These are phyloP conservation scores for Erysiphe pulchra DNA, from an alignment of 2,329 filamentous ascomycete species.

Conservation along the genomic window DNA sequence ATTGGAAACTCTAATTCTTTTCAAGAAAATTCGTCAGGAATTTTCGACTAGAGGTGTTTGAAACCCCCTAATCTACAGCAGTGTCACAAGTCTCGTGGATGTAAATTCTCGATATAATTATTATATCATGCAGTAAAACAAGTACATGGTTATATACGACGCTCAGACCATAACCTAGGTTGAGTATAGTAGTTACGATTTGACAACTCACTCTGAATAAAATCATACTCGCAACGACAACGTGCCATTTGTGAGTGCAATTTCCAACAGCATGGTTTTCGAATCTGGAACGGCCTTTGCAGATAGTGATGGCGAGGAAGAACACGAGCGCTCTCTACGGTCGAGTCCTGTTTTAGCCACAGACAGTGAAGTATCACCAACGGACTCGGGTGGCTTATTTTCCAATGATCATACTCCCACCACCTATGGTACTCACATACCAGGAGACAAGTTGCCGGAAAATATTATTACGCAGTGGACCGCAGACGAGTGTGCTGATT, in stretches of 20 bases:
- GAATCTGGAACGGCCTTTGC: slow-evolving; percentile 44
- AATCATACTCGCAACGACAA: background rate
- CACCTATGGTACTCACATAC: slow-evolving; percentile 42
- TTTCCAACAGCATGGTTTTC: slow-evolving; percentile 21
- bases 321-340: slow-evolving; percentile 50
- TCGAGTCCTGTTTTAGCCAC: slow-evolving; percentile 37
- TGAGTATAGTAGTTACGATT: too few relatives aligned
- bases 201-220: too few relatives aligned
- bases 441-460: slow-evolving; percentile 40
- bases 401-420: slow-evolving; percentile 55
- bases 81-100: too few relatives aligned
- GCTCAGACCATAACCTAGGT: too few relatives aligned
- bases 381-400: slow-evolving; percentile 43
- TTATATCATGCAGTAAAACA: too few relatives aligned
- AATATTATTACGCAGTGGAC: slow-evolving; percentile 61
- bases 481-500: slow-evolving; percentile 73
- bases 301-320: slow-evolving; percentile 60
- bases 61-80: too few relatives aligned
- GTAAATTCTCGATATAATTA: too few relatives aligned
- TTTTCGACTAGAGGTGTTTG: too few relatives aligned
- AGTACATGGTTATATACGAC: too few relatives aligned
- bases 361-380: slow-evolving; percentile 43
- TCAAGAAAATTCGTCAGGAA: too few relatives aligned
- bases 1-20: too few relatives aligned
- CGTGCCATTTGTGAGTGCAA: background rate